These are phyloP conservation scores for Penicillium egyptiacum DNA, from an alignment of 495 filamentous ascomycete species.

Conservation along the genomic window DNA sequence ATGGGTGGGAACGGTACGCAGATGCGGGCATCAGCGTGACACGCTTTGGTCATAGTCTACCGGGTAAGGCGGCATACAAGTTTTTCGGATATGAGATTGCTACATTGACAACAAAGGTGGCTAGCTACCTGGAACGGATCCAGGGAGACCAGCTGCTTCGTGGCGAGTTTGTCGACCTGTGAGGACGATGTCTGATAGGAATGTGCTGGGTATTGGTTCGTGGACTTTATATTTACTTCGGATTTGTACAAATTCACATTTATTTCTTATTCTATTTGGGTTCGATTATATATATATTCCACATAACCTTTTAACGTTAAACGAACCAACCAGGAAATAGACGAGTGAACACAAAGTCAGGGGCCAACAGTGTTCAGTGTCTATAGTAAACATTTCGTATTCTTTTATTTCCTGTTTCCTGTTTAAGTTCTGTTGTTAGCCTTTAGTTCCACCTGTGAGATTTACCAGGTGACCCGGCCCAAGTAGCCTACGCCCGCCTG, in stretches of 20 bases:
- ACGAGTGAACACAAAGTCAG: neutral
- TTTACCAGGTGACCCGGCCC: neutral
- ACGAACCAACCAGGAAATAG: neutral
- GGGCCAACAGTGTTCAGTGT: neutral
- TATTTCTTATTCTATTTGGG: neutral
- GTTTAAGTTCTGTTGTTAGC: neutral
- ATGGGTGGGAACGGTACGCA: conserved; percentile 61
- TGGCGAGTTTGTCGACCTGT: conserved; percentile 44
- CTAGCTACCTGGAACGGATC: conserved; percentile 42
- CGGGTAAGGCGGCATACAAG: conserved; percentile 52
- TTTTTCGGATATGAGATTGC: conserved; percentile 53
- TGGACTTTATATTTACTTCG: neutral
- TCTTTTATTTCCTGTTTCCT: neutral
- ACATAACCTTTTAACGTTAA: neutral
- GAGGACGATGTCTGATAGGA: conserved; percentile 1
- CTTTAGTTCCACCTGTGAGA: neutral
- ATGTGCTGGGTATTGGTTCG: neutral
- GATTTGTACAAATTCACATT: neutral
- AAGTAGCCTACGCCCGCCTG: neutral
- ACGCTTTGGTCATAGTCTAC: conserved; percentile 51
- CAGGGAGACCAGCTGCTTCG: conserved; percentile 31
- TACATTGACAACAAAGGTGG: conserved; percentile 46
- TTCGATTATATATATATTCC: neutral
- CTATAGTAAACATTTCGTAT: neutral
- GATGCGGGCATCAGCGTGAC: conserved; percentile 51